Conservation (phyloP, 495 filamentous ascomycete genomes). For the Penicillium bialowiezense region DNA sequence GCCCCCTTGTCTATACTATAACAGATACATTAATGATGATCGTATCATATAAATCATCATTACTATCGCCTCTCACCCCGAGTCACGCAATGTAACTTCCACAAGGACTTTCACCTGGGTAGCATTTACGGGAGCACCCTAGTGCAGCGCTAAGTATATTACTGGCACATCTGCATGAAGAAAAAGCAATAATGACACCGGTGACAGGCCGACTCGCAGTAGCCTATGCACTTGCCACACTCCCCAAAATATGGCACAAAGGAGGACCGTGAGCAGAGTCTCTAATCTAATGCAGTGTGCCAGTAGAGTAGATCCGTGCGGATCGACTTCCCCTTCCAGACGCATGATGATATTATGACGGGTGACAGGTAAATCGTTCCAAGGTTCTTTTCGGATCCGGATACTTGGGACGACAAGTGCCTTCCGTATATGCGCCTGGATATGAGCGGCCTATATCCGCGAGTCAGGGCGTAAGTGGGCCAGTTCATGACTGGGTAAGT, state of each 20-base stretch:
- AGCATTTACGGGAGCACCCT: neutral
- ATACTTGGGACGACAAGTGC: too few relatives aligned
- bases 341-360: neutral
- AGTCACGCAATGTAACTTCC: neutral
- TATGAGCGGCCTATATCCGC: slow-evolving; percentile 1
- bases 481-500: too few relatives aligned
- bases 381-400: neutral
- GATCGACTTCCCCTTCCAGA: neutral
- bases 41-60: too few relatives aligned
- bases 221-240: neutral
- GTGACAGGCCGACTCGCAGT: neutral
- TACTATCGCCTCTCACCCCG: too few relatives aligned
- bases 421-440: slow-evolving; percentile 4
- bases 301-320: neutral
- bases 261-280: neutral
- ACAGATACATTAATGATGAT: too few relatives aligned
- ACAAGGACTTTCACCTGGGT: too few relatives aligned
- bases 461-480: neutral
- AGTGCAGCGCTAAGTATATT: neutral
- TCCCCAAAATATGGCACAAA: neutral
- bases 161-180: slow-evolving; percentile 1
- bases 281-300: too few relatives aligned
- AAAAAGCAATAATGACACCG: slow-evolving; percentile 6
- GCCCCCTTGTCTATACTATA: too few relatives aligned
- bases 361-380: neutral